Evolutionary conservation across 495 filamentous ascomycete genomes (phyloP).

Genomic region (Penicillium salamii): DNA sequence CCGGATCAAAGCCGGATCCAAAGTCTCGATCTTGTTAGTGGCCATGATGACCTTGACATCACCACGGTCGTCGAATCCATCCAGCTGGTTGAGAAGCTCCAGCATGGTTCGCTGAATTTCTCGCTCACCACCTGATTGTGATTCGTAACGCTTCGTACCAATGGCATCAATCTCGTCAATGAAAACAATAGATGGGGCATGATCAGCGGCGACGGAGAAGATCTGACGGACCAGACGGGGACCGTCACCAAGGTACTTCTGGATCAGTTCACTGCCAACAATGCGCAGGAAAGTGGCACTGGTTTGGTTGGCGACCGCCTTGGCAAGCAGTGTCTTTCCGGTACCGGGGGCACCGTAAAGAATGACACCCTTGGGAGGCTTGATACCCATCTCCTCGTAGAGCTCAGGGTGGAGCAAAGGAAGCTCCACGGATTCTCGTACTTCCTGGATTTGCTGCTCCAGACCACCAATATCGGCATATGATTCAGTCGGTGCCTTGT

Average conservation of each 20-base stretch:
- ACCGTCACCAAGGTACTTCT: slow-evolving; percentile 98
- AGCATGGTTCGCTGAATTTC: slow-evolving; percentile 99
- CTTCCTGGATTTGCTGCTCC: slow-evolving; percentile 94
- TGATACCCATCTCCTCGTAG: slow-evolving; percentile 99
- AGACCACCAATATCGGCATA: slow-evolving; percentile 98
- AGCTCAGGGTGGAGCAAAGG: slow-evolving; percentile 95
- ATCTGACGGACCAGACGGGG: slow-evolving; percentile 93
- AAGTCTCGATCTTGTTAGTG: slow-evolving; percentile 98
- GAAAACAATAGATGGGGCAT: slow-evolving; percentile 96
- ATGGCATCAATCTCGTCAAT: slow-evolving; percentile 99
- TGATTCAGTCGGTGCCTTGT: slow-evolving; percentile 97
- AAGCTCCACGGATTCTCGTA: slow-evolving; percentile 93
- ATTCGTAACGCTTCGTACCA: slow-evolving; percentile 98
- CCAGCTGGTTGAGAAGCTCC: slow-evolving; percentile 96
- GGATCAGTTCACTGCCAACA: slow-evolving; percentile 95
- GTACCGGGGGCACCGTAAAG: slow-evolving; percentile 97
- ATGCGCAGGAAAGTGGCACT: slow-evolving; percentile 98
- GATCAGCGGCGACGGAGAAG: slow-evolving; percentile 96
- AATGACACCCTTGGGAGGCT: slow-evolving; percentile 98
- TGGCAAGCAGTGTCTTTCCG: slow-evolving; percentile 94
- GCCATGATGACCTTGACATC: slow-evolving; percentile 99
- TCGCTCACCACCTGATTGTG: slow-evolving; percentile 92
- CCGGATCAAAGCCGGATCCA: slow-evolving; percentile 94
- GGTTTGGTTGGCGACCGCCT: slow-evolving; percentile 98
- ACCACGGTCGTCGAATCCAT: slow-evolving; percentile 97